Base-by-base conservation (phyloP, 2,329 filamentous ascomycete genomes). In the Alternaria arborescens region DNA sequence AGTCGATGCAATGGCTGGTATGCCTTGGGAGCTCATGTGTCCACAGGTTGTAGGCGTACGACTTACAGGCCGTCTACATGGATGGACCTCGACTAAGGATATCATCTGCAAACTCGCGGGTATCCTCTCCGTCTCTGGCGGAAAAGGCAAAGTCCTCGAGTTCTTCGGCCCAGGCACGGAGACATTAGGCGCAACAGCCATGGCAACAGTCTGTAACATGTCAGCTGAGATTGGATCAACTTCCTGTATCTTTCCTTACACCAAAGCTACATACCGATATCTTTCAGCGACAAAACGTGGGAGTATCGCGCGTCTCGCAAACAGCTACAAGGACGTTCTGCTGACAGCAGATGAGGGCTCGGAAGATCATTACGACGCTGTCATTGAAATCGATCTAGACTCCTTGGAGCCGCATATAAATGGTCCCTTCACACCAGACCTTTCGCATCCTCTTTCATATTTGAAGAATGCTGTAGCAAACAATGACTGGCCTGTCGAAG, bases 181-280 rank as follows among this genome's bases (percentile, higher is more conserved):
- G 14, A 74, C 67, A 0, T 58, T 80, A 0, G 70, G 75, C 0
- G 75, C 76, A 0, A 80, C 78, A 7, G 78, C 72, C 1, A 79
- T 78, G 77, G 77, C 75, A 0, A 79, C 78, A 3, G 70, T 79
- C 7, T 77, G 74, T 58, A 80, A 80, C 56, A 79, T 79, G 77
- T 72, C 68, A 1, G 77, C 78, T 2, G 77, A 80, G 50, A 72
- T 78, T 38, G 78, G 78, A 0, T 77, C 77, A 30, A 79, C 77
- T 0, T 75, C 77, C 1, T 80, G 74, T 51, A 67, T 79, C 16
- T 80, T 80, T 46, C 77, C 78, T 0, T 79, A 77, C 34, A 73
- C 58, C 4, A 12, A 36, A 12, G 14, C 32, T 14, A 36, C 32
- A 36, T 36, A 63, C 3, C 55, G 71, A 4, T 80, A 79, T 55